Base-by-base conservation (phyloP, 2,329 filamentous ascomycete species). In the Fusarium sp. region DNA sequence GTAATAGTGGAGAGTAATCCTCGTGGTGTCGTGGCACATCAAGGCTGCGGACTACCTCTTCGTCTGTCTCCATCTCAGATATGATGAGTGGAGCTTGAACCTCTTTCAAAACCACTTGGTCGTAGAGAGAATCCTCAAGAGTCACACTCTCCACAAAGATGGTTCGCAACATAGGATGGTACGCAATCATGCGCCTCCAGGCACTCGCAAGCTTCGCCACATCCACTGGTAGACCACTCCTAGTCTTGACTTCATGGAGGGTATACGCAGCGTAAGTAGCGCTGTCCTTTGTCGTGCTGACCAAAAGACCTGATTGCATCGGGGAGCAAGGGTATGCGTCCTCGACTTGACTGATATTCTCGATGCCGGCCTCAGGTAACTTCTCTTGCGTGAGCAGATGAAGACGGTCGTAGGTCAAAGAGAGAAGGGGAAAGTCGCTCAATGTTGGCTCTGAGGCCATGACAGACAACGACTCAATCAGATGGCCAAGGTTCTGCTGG, bases 111-210 rank as follows among this genome's bases (percentile, higher is more conserved):
- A 85, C 75, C 6, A 85, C 77, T 66, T 82, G 82, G 50, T 85
- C 82, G 44, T 80, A 84, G 2, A 85, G 75, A 1, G 82, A 82
- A 9, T 81, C 77, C 6, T 71, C 55, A 57, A 79, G 76, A 14
- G 81, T 79, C 14, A 82, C 77, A 23, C 83, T 84, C 53, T 83
- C 82, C 37, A 80, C 78, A 55, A 85, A 85, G 20, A 85, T 75
- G 0, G 83, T 84, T 50, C 83, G 73, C 41, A 85, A 71, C 10
- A 82, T 80, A 0, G 81, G 62, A 52, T 85, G 81, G 32, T 78
- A 78, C 22, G 78, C 70, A 0, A 80, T 77, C 1, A 85, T 76
- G 27, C 79, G 77, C 46, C 81, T 77, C 83, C 83, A 71, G 6
- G 68, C 56, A 6, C 47, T n/a, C 4, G 44, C 51, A n/a, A 71